Percentiles rank a stretch among this genome's conserved stretches.
phyloP scores from a whole-genome alignment of 352 stramenopile species.

The Phytopythium vexans region DNA sequence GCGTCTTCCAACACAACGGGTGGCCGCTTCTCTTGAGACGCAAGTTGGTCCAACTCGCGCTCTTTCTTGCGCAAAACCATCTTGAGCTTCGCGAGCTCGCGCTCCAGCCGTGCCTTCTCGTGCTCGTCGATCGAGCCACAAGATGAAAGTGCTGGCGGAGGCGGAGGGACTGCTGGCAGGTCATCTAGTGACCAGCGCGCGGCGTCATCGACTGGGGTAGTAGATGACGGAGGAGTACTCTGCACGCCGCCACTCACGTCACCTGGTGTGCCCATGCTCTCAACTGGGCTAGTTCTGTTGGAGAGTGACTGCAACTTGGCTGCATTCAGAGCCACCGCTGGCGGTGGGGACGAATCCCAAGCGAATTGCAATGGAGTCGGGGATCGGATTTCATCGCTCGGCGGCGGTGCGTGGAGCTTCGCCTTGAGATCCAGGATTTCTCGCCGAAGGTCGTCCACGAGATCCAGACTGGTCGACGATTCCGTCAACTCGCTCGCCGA shows the following conservation, averaged over 20 bases:
- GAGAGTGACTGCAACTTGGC: background rate
- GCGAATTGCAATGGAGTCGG: background rate
- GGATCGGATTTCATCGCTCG: background rate
- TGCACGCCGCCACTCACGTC: background rate
- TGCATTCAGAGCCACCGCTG: background rate
- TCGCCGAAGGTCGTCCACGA: constrained; percentile 25
- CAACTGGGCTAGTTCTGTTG: background rate
- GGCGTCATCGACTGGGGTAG: background rate
- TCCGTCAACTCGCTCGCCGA: background rate
- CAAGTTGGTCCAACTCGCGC: constrained; percentile 1
- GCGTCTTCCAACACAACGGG: background rate
- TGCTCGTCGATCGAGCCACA: background rate
- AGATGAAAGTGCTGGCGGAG: background rate
- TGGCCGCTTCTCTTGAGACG: no score
- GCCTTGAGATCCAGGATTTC: constrained; percentile 46
- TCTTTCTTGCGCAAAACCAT: constrained; percentile 1
- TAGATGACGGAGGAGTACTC: background rate
- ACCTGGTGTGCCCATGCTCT: no score
- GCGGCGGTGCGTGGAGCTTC: constrained; percentile 16
- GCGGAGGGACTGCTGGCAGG: background rate
- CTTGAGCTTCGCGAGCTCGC: constrained; percentile 1
- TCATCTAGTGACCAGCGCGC: background rate
- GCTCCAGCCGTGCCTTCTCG: background rate
- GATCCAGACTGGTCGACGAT: constrained; percentile 22
- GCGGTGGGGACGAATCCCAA: constrained; percentile 2